Conservation (phyloP, 1,139 yeast genomes). For the Suhomyces maxii region DNA sequence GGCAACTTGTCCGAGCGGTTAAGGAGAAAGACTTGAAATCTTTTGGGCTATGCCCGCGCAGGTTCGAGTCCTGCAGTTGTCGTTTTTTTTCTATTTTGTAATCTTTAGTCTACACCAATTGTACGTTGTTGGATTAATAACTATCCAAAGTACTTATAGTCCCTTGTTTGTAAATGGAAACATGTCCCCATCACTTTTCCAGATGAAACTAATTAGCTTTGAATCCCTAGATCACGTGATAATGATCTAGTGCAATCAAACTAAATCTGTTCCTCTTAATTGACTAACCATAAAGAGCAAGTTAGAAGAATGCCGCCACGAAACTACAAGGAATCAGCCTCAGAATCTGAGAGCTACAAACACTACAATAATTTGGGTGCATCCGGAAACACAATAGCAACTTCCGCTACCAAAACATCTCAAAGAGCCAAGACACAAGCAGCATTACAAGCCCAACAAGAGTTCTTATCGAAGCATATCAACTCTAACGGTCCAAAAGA, state of each 20-base stretch:
- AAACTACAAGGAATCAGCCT: slow-evolving; percentile 37
- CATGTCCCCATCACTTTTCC: too few species aligned
- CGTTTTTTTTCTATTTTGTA: slow-evolving; percentile 28
- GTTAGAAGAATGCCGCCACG: slow-evolving; percentile 9
- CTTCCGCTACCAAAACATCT: slow-evolving; percentile 37
- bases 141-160: too few species aligned
- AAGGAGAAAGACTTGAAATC: slow-evolving; percentile 60
- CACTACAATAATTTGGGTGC: slow-evolving; percentile 10
- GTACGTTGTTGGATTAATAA: too few species aligned
- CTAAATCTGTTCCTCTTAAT: background rate
- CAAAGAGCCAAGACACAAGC: slow-evolving; percentile 56
- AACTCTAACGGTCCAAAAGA: slow-evolving; percentile 67
- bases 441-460: slow-evolving; percentile 62
- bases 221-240: background rate
- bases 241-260: background rate
- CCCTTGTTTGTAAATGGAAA: too few species aligned
- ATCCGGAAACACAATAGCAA: slow-evolving; percentile 5
- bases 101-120: background rate
- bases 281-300: background rate
- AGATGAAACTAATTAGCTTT: too few species aligned
- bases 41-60: slow-evolving; percentile 62
- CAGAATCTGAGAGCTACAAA: slow-evolving; percentile 43
- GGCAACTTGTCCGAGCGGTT: slow-evolving; percentile 61
- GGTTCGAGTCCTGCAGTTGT: slow-evolving; percentile 62
- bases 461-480: slow-evolving; percentile 56